phyloP scores from a whole-genome alignment of 768 basidiomycete genomes.

The Panaeolus papilionaceus region DNA sequence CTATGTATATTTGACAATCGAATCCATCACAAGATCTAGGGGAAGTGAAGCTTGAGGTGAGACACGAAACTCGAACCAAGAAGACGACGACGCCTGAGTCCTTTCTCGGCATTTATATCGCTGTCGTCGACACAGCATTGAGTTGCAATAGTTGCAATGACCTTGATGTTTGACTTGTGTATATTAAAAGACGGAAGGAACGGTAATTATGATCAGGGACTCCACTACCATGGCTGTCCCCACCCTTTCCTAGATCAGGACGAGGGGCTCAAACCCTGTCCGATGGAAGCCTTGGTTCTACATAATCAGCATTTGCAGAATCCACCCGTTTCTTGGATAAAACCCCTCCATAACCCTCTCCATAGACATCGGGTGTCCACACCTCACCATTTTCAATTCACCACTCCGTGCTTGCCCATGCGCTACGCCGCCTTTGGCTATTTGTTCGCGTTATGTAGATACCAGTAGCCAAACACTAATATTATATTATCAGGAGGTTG shows the following conservation, averaged over 20 bases:
- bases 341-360: background rate
- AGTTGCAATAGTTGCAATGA: background rate
- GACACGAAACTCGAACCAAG: background rate
- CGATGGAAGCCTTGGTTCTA: background rate
- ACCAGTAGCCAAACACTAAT: background rate
- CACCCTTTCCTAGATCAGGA: background rate
- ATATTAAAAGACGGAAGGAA: background rate
- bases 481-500: background rate
- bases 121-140: conserved; percentile 5
- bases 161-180: background rate
- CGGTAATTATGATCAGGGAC: conserved; percentile 5
- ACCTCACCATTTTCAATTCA: background rate
- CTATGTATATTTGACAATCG: background rate
- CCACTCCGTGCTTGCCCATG: conserved; percentile 12
- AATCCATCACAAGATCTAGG: conserved; percentile 7
- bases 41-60: background rate
- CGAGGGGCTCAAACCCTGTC: conserved; percentile 1
- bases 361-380: conserved; percentile 3
- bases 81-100: background rate
- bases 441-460: background rate
- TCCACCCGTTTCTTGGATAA: background rate
- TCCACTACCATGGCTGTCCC: background rate
- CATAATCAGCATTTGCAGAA: background rate
- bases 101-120: background rate
- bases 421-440: background rate